Base-by-base conservation (phyloP, 164 flowering plant genomes). In the Piper longum region DNA sequence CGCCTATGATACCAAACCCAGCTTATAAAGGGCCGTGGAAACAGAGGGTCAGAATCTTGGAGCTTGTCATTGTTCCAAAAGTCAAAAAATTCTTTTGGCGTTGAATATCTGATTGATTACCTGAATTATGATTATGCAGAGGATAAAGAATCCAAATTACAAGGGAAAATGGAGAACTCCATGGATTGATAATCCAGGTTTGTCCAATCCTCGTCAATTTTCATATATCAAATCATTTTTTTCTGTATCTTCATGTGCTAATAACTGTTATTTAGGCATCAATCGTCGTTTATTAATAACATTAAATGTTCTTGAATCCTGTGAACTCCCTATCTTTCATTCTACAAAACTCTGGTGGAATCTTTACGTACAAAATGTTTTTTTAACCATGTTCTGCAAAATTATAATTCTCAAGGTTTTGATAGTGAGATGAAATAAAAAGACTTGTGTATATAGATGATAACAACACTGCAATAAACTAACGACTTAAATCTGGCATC, bases 11-110 rank as follows among this genome's bases (percentile, higher is more conserved):
- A 63, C 96, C 96, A 67, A 92, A 89, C 69, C 96, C 97, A 11
- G 88, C 84, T 52, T 89, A 84, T 77, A 89, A 83, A 77, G 98
- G 98, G 52, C 91, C 96, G 60, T 92, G 98, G 97, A 92, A 86
- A 77, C 86, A 72, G 14, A 92, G 84, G 95, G 98, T 88, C n/a
- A 42, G 75, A 60, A 13, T 7, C 8, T 42, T 18, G 48, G 7
- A 7, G 26, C 45, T 62, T 19, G 52, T 18, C 52, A 52, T 42
- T 16, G 17, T 45, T 62, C 16, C 40, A 45, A 52, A 16, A 62
- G 56, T 39, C 41, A 54, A 11, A 41, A 12, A 54, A 18, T 55
- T 18, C 8, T 56, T 7, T 56, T 58, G 19, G 2, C 36, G 65
- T 8, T 19, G 59, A 57, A 57, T 43, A 62, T 57, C 16, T 66